Evolutionary conservation across 2,329 filamentous ascomycete genomes (phyloP).

Genomic region (Phialemoniopsis sp.): DNA sequence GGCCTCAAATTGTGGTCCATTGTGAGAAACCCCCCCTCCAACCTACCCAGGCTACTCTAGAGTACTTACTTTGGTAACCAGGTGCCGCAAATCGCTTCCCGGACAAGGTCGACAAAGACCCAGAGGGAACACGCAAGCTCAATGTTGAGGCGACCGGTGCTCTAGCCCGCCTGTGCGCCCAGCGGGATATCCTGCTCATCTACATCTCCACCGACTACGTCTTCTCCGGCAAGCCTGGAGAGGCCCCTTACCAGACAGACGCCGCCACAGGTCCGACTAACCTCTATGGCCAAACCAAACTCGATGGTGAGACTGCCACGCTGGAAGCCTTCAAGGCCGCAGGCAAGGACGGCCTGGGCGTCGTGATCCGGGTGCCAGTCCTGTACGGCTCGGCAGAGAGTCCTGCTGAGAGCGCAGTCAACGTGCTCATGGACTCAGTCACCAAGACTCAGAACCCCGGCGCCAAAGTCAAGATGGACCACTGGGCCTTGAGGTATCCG

Average conservation of each 20-base stretch:
- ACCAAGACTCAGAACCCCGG: conserved; percentile 67
- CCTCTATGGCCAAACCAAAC: conserved; percentile 62
- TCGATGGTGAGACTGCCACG: conserved; percentile 60
- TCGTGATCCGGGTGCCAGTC: conserved; percentile 77
- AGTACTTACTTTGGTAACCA: conserved; percentile 22
- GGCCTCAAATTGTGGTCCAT: conserved; percentile 66
- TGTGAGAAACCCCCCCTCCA: conserved; percentile 47
- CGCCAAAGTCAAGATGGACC: conserved; percentile 70
- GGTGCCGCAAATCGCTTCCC: conserved; percentile 85
- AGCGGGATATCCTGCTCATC: conserved; percentile 59
- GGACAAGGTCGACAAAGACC: conserved; percentile 78
- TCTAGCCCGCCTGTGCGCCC: conserved; percentile 63
- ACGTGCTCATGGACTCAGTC: conserved; percentile 72
- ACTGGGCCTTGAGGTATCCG: conserved; percentile 80
- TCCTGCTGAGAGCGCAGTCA: conserved; percentile 76
- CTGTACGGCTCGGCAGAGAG: conserved; percentile 74
- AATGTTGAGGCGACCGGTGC: conserved; percentile 68
- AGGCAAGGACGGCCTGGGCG: conserved; percentile 48
- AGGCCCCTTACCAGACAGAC: conserved; percentile 74
- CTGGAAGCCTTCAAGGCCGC: conserved; percentile 53
- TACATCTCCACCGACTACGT: conserved; percentile 85
- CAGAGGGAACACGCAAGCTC: conserved; percentile 66
- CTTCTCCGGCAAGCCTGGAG: conserved; percentile 68
- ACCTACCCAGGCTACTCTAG: no score
- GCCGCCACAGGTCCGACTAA: conserved; percentile 68